Evolutionary conservation across 75 land plant genomes (phyloP).

Genomic region (Pinus taeda): DNA sequence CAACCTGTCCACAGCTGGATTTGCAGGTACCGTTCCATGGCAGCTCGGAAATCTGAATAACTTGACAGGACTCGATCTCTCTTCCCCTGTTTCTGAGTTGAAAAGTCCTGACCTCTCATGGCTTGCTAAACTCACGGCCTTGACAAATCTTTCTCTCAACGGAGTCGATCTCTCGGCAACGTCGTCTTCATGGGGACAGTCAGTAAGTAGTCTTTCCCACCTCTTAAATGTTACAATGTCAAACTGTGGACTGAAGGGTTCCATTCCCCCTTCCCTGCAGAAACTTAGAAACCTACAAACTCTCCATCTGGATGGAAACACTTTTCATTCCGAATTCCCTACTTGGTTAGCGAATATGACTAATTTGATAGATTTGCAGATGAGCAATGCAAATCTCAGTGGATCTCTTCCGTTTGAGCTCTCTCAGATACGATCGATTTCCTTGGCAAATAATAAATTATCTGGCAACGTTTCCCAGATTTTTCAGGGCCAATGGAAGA

Average conservation of each 20-base stretch:
- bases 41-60: conserved; percentile 34
- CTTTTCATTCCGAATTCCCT: too few relatives aligned
- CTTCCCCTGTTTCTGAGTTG: not conserved
- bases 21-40: conserved; percentile 30
- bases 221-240: not conserved
- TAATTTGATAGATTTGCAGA: not conserved
- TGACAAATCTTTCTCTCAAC: not conserved
- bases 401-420: not conserved
- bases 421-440: not conserved
- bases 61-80: not conserved
- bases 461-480: not conserved
- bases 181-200: not conserved
- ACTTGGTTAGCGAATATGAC: too few relatives aligned
- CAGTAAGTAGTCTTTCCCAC: not conserved
- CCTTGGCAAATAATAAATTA: not conserved
- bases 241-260: not conserved
- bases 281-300: not conserved
- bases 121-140: not conserved
- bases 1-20: conserved; percentile 17
- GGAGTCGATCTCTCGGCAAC: too few relatives aligned
- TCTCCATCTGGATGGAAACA: not conserved
- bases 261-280: not conserved
- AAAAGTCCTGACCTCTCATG: not conserved
- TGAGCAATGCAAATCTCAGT: not conserved
- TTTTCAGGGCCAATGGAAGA: not conserved